Evolutionary conservation across 352 stramenopile species (phyloP), one percentile per base, ranked within the genome.

Genomic region (Globisporangium alternatum): DNA sequence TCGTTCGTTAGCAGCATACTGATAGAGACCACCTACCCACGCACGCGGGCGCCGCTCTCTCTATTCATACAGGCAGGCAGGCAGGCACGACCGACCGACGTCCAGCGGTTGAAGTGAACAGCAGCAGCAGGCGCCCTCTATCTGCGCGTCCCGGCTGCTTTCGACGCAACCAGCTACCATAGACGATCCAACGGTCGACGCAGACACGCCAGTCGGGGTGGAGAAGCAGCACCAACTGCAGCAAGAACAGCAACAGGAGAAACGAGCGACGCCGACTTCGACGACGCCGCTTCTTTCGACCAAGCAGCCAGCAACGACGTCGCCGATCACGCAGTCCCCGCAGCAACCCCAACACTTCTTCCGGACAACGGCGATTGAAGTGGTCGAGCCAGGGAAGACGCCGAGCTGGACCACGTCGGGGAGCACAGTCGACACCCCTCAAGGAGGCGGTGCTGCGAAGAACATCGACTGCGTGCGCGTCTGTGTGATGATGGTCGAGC

Each of bases 401-500:
- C 70, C 67, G 57, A 70, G 71, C 65, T 88, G 76, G 74, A 22
- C 51, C 28, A 45, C 39, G 12, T 21, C 48, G 66, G 74, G 66
- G 41, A 82, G 67, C 58, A n/a, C 55, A 41, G 49, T 61, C 21
- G 68, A 66, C 25, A 62, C 75, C 67, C 69, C 66, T 69, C 66
- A 65, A 25, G 62, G 77, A 49, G 64, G 56, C 58, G 22, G 47
- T 53, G 41, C 35, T 44, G 44, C 28, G 19, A 56, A 28, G 28
- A 63, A 54, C 39, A 43, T 78, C 30, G 66, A 75, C 45, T 78
- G 77, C 53, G 71, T 86, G 25, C 74, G 73, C 62, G 74, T 89
- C 37, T 89, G 80, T 59, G 78, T 89, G 53, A 85, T 89, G 76
- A 88, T 85, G 76, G 72, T 86, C 10, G 78, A 89, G 55, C 62